Evolutionary conservation across 2,329 filamentous ascomycete species (phyloP).

Genomic region (Teratosphaeriaceae sp.): DNA sequence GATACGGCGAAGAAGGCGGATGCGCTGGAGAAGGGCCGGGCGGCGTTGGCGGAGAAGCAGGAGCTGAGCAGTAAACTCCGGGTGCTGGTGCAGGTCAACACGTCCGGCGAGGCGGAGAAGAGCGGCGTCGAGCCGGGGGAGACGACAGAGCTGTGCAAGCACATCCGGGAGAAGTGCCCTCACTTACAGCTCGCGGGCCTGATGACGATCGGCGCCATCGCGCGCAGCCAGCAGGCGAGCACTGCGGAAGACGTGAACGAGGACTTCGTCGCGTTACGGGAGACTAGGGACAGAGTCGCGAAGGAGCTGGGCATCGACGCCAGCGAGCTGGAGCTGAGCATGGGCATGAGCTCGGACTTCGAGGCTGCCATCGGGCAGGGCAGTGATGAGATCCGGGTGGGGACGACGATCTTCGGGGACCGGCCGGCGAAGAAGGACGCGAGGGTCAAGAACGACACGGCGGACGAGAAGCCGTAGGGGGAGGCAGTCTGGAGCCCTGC

Average conservation of each 20-base stretch:
- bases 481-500: too few relatives aligned
- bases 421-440: slow-evolving; percentile 74
- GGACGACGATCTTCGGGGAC: slow-evolving; percentile 88
- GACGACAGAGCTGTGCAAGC: slow-evolving; percentile 57
- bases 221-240: slow-evolving; percentile 66
- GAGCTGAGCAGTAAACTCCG: slow-evolving; percentile 44
- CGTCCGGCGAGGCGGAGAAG: slow-evolving; percentile 79
- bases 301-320: slow-evolving; percentile 51
- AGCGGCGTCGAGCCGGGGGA: slow-evolving; percentile 67
- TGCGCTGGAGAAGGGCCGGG: slow-evolving; percentile 70
- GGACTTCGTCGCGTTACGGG: slow-evolving; percentile 67
- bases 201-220: slow-evolving; percentile 98
- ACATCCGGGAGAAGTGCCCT: slow-evolving; percentile 65
- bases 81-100: slow-evolving; percentile 93
- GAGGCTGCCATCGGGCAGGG: slow-evolving; percentile 79
- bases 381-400: slow-evolving; percentile 83
- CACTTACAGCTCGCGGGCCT: slow-evolving; percentile 70
- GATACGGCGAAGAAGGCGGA: slow-evolving; percentile 83
- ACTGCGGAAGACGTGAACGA: slow-evolving; percentile 76
- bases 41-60: slow-evolving; percentile 44
- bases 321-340: slow-evolving; percentile 75
- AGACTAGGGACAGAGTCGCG: slow-evolving; percentile 65
- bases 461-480: slow-evolving; percentile 6
- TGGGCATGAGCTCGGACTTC: slow-evolving; percentile 98
- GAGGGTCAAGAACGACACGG: slow-evolving; percentile 45